phyloP scores from a whole-genome alignment of 768 basidiomycete species.

The Cystofilobasidium capitatum region DNA sequence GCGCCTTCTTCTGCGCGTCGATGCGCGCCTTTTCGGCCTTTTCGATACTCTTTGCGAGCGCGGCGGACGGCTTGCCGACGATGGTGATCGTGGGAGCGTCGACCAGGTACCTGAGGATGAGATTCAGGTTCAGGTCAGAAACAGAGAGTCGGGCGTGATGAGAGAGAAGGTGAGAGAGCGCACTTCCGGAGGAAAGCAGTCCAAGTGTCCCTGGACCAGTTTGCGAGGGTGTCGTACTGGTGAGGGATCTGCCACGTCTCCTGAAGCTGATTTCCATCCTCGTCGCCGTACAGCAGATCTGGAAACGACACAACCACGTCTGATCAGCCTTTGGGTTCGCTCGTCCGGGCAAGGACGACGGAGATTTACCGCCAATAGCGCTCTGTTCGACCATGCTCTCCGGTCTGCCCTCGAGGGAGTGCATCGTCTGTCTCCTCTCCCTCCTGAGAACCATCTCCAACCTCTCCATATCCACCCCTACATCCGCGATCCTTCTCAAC shows the following conservation, averaged over 20 bases:
- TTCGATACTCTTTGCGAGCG: conserved; percentile 68
- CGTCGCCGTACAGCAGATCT: conserved; percentile 77
- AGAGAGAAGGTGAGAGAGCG: conserved; percentile 28
- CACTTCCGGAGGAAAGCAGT: conserved; percentile 62
- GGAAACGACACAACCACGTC: conserved; percentile 15
- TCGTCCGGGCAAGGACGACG: background rate
- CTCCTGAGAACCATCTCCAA: conserved; percentile 78
- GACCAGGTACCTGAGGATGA: conserved; percentile 58
- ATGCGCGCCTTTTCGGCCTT: conserved; percentile 69
- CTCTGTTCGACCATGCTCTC: conserved; percentile 57
- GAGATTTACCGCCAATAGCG: conserved; percentile 47
- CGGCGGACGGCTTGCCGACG: conserved; percentile 77
- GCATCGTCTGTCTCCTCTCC: conserved; percentile 64
- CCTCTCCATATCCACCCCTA: conserved; percentile 80
- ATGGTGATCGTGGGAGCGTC: conserved; percentile 64
- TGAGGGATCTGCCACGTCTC: conserved; percentile 67
- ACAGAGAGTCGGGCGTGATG: background rate
- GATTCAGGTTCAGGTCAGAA: background rate
- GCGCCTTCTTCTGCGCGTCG: conserved; percentile 53
- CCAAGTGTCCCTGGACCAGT: conserved; percentile 73
- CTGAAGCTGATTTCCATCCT: conserved; percentile 68
- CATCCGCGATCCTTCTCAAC: conserved; percentile 56
- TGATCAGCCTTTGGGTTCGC: conserved; percentile 34
- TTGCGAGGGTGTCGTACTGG: conserved; percentile 55
- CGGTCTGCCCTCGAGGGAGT: conserved; percentile 24